Percentiles rank a stretch among this genome's conserved stretches.
These are phyloP conservation scores for Gaertneriomyces semiglobifer DNA, from an alignment of 192 early-diverging fungal species.

Conservation along the genomic window DNA sequence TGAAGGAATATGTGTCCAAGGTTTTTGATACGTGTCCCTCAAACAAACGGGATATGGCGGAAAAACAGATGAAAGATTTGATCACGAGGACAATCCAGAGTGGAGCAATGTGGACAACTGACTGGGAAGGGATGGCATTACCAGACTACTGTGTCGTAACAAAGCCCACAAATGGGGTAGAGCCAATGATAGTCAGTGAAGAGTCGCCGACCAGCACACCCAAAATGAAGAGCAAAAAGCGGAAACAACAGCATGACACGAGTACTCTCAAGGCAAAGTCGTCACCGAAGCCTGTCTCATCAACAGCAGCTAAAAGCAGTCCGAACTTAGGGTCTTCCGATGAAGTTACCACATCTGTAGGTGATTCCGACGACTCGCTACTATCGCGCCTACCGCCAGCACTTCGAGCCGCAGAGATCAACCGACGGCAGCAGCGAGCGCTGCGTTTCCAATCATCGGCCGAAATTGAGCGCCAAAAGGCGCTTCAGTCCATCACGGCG, in stretches of 20 bases:
- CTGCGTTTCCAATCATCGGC: constrained; percentile 32
- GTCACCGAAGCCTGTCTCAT: neutral
- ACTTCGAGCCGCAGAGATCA: constrained; percentile 29
- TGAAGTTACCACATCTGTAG: no score
- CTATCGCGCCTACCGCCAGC: constrained; percentile 31
- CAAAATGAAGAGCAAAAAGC: constrained; percentile 24
- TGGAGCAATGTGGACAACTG: constrained; percentile 48
- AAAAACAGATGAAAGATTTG: constrained; percentile 54
- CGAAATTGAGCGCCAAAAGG: constrained; percentile 2
- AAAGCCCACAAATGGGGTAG: constrained; percentile 1
- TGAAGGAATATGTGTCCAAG: constrained; percentile 29
- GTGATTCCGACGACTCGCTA: constrained; percentile 18
- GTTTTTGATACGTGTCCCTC: constrained; percentile 22
- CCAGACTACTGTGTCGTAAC: constrained; percentile 54
- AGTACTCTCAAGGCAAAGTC: neutral
- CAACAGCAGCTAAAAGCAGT: neutral
- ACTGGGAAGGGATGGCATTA: constrained; percentile 69
- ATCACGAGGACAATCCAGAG: constrained; percentile 46
- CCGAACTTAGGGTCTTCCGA: no score
- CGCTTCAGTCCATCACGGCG: constrained; percentile 6
- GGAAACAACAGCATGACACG: constrained; percentile 8
- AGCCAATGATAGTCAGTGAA: neutral
- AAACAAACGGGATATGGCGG: constrained; percentile 33
- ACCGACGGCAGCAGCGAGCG: constrained; percentile 30
- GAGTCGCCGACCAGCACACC: neutral